Evolutionary conservation across 371 early-diverging fungal genomes (phyloP).

Genomic region (Rhizopus arrhizus): DNA sequence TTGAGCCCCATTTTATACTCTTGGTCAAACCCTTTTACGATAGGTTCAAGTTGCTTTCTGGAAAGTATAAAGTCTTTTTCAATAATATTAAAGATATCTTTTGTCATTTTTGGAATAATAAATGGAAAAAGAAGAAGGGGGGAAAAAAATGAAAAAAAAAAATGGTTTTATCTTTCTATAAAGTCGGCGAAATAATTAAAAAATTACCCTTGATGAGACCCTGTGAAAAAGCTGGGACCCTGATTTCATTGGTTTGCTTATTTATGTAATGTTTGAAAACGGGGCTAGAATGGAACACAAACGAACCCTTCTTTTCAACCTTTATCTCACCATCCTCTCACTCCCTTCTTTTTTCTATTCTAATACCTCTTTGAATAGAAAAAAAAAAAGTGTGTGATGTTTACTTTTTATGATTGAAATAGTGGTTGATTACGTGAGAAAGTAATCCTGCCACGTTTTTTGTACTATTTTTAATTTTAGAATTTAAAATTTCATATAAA

Average conservation of each 20-base stretch:
- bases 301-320: constrained; percentile 4
- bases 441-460: too few relatives aligned
- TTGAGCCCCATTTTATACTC: constrained; percentile 48
- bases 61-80: constrained; percentile 42
- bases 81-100: constrained; percentile 10
- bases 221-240: constrained; percentile 10
- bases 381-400: too few relatives aligned
- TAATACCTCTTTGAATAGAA: too few relatives aligned
- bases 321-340: background rate
- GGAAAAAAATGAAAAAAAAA: background rate
- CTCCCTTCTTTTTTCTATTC: background rate
- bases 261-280: constrained; percentile 2
- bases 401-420: too few relatives aligned
- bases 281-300: background rate
- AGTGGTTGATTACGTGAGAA: too few relatives aligned
- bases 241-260: constrained; percentile 7
- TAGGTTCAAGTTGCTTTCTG: constrained; percentile 51
- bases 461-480: too few relatives aligned
- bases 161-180: too few relatives aligned
- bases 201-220: constrained; percentile 8
- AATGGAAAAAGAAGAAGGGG: background rate
- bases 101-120: background rate
- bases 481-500: too few relatives aligned
- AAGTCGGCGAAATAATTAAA: constrained; percentile 6
- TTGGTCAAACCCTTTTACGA: constrained; percentile 49